Base-by-base conservation (phyloP, 1,284 basidiomycete genomes). In the Ceratobasidium sp. region DNA sequence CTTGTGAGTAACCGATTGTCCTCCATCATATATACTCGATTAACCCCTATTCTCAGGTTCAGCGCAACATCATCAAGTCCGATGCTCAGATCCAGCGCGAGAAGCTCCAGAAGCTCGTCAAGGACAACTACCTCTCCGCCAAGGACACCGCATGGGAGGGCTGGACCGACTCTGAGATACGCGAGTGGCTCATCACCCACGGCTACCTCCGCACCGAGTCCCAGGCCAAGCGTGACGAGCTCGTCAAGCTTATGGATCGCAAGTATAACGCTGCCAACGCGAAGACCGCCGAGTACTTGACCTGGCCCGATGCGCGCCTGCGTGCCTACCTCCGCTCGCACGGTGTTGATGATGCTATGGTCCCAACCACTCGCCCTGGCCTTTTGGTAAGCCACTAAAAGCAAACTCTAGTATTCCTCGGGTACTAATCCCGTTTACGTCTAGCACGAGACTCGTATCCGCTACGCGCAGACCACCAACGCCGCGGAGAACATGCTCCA, bases 241-340 rank as follows among this genome's bases (percentile, higher is more conserved):
- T 94, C 0, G 80, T 92, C 58, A 85, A 87, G 73, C 75, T 89
- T 63, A 91, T 93, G 76, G 84, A 90, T 73, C 85, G 85, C 69
- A 92, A 91, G 88, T 84, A 85, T 80, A 82, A 82, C 77, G 78
- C 81, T 52, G 76, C 78, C 30, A 81, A 82, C 26, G 78, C 82
- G 0, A 83, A 83, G 46, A 82, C 85, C 7, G 86, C 88, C 2
- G 83, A 87, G 0, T 95, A 94, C 81, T 84, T 95, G 62, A 85
- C 87, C n/a, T 96, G 94, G 94, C 93, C 94, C 16, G 94, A 96
- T 78, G 92, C 94, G 2, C 88, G 94, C 55, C 87, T 96, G 38
- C 91, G 94, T 69, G 93, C 92, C 0, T 94, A 90, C 80, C 86
- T 96, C 35, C 87, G 93, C 73, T 87, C 91, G 78, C 86, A 87